Conservation (phyloP, 352 stramenopile species). For the Globisporangium okanoganense region DNA sequence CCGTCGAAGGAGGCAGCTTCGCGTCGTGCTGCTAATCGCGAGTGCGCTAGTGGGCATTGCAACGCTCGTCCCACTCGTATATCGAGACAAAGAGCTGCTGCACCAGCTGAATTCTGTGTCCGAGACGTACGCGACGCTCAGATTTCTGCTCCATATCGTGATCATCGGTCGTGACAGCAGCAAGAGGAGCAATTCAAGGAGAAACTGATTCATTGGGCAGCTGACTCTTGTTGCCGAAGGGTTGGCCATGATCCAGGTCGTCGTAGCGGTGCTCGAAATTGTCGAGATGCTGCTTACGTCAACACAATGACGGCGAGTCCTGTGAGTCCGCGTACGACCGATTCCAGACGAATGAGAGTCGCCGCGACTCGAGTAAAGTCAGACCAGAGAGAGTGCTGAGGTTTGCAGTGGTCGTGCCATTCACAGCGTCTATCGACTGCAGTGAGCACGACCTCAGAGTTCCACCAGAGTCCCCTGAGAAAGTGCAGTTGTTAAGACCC, state of each 20-base stretch:
- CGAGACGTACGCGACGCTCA: conserved; percentile 26
- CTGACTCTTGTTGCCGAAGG: conserved; percentile 18
- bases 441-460: not conserved
- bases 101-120: conserved; percentile 25
- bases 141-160: conserved; percentile 30
- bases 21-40: conserved; percentile 4
- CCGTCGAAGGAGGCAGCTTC: conserved; percentile 10
- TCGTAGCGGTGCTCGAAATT: not conserved
- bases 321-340: not conserved
- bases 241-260: conserved; percentile 10
- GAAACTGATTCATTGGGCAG: conserved; percentile 13
- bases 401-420: not conserved
- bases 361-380: not conserved
- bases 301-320: not conserved
- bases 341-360: not conserved
- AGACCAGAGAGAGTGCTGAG: not conserved
- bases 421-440: not conserved
- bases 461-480: not conserved
- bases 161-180: conserved; percentile 23
- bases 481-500: not conserved
- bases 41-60: conserved; percentile 18
- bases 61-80: conserved; percentile 19
- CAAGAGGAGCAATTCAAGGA: conserved; percentile 17
- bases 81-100: conserved; percentile 13
- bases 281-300: not conserved